A percentile compares a stretch with the other conserved stretches of the same genome.
These are phyloP conservation scores for Chytridium lagenaria DNA, from an alignment of 371 early-diverging fungal genomes.

Conservation along the genomic window DNA sequence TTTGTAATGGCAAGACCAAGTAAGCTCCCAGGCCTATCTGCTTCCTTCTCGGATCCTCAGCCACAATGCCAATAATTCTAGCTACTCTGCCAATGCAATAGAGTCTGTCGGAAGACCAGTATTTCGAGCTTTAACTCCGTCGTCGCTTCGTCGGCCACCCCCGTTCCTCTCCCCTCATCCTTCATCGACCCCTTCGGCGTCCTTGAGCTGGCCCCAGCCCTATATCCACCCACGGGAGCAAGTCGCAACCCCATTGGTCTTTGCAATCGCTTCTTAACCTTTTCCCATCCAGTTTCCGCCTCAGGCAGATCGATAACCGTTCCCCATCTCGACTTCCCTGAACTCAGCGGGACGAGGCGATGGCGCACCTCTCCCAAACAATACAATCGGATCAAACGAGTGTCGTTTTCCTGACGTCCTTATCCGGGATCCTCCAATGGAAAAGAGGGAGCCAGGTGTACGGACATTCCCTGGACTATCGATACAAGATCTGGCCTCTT, in stretches of 20 bases:
- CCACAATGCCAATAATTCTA: slow-evolving; percentile 5
- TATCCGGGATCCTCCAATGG: not conserved
- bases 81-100: not conserved
- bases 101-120: not conserved
- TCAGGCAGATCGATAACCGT: no score
- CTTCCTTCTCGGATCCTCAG: slow-evolving; percentile 13
- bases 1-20: slow-evolving; percentile 18
- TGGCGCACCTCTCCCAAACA: not conserved
- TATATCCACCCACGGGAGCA: no score
- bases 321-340: not conserved
- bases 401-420: not conserved
- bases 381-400: slow-evolving; percentile 2
- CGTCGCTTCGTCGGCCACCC: not conserved
- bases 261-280: no score
- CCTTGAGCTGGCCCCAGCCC: no score
- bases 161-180: no score
- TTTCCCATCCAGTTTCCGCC: no score
- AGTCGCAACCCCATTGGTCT: no score
- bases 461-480: no score
- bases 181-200: no score
- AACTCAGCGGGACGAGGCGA: not conserved
- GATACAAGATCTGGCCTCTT: not conserved
- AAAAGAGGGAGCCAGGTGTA: not conserved
- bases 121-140: not conserved
- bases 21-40: slow-evolving; percentile 16